Evolutionary conservation across 495 filamentous ascomycete species (phyloP).

Genomic region (Astrothelium subdiscretum): DNA sequence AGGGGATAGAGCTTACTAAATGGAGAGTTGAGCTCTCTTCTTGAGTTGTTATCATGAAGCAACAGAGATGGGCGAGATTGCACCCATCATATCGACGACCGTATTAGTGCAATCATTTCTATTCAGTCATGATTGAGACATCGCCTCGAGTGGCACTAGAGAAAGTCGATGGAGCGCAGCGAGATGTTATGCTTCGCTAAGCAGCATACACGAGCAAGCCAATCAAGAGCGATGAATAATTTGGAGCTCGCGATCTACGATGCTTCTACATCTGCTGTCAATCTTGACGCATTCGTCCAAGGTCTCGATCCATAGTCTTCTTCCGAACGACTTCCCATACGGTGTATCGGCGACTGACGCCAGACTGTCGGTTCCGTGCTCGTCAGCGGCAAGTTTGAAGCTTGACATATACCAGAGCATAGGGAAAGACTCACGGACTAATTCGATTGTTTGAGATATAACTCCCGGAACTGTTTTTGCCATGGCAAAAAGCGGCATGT

Average conservation of each 20-base stretch:
- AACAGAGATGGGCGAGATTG: too few relatives aligned
- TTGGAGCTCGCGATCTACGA: background rate
- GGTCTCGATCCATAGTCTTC: background rate
- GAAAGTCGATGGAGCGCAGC: too few relatives aligned
- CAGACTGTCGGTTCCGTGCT: background rate
- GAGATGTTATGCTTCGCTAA: background rate
- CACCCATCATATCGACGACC: too few relatives aligned
- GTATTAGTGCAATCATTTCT: too few relatives aligned
- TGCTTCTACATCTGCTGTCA: background rate
- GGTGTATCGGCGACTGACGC: background rate
- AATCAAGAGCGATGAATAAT: background rate
- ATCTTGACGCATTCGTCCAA: background rate
- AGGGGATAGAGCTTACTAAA: too few relatives aligned
- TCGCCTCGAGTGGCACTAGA: too few relatives aligned
- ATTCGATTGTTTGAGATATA: background rate
- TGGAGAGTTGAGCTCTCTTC: too few relatives aligned
- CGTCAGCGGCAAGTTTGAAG: background rate
- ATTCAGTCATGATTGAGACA: too few relatives aligned
- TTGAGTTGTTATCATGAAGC: too few relatives aligned
- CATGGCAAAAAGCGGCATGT: background rate
- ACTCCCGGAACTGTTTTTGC: background rate
- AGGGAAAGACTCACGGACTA: background rate
- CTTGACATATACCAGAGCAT: background rate
- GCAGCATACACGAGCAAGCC: background rate
- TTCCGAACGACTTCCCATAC: background rate